Percentiles rank a stretch among this genome's conserved stretches.
Conservation (phyloP, 202 grass and related monocot species). For the Zoysia matrella region DNA sequence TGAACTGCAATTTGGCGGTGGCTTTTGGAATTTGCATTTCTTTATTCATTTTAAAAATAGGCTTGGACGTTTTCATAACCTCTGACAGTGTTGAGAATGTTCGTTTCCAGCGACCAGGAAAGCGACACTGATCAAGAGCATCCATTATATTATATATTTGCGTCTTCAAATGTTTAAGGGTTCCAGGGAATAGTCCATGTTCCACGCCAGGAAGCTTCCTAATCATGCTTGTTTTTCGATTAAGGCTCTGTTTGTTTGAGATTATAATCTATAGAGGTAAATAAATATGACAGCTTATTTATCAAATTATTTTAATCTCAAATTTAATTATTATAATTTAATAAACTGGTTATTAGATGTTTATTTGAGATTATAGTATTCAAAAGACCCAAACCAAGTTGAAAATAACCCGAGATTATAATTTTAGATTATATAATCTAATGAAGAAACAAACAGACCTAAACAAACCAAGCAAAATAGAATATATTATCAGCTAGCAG, state of each 20-base stretch:
- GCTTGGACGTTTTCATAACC: constrained; percentile 17
- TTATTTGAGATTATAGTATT: too few relatives aligned
- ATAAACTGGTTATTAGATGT: too few relatives aligned
- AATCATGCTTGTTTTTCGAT: constrained; percentile 13
- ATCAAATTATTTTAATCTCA: too few relatives aligned
- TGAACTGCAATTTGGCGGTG: not conserved
- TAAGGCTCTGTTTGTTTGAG: not conserved
- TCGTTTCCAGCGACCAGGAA: constrained; percentile 47
- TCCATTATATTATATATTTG: constrained; percentile 25
- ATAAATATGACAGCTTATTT: too few relatives aligned
- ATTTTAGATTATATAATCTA: too few relatives aligned
- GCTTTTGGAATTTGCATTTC: not conserved
- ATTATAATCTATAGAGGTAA: too few relatives aligned
- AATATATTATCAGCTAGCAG: too few relatives aligned
- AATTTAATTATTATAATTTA: too few relatives aligned
- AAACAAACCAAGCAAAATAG: too few relatives aligned
- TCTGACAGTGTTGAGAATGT: constrained; percentile 38
- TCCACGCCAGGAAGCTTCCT: constrained; percentile 42
- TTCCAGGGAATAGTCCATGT: constrained; percentile 29
- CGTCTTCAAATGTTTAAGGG: constrained; percentile 29
- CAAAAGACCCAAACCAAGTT: too few relatives aligned
- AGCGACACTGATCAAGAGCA: constrained; percentile 46
- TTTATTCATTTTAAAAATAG: not conserved
- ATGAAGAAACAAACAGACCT: too few relatives aligned
- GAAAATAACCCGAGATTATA: too few relatives aligned